phyloP scores from a whole-genome alignment of 2,329 filamentous ascomycete species.

The Cladosporium velox region DNA sequence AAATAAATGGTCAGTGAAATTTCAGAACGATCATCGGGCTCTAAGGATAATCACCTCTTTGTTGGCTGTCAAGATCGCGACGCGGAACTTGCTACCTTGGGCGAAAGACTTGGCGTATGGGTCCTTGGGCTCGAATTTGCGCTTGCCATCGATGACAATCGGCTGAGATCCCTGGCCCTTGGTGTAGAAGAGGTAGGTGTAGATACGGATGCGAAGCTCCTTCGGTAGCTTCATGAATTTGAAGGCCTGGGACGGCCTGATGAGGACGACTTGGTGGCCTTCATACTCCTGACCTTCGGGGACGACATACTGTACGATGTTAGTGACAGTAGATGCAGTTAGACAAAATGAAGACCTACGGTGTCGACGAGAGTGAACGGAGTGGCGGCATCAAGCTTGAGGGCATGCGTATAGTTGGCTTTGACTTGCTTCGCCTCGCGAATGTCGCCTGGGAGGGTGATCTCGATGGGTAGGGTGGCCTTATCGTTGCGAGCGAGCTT shows the following conservation, averaged over 20 bases:
- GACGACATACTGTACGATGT: constrained; percentile 29
- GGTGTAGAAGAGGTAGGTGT: constrained; percentile 35
- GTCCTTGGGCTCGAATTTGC: constrained; percentile 29
- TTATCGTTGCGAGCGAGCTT: constrained; percentile 23
- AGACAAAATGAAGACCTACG: constrained; percentile 26
- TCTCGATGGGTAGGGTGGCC: constrained; percentile 29
- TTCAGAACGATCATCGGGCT: neutral
- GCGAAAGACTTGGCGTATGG: constrained; percentile 37
- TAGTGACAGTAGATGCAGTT: constrained; percentile 1
- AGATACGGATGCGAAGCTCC: constrained; percentile 35
- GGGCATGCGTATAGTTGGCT: constrained; percentile 29
- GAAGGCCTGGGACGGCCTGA: constrained; percentile 40
- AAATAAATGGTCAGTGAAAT: neutral
- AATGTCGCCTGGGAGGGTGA: constrained; percentile 29
- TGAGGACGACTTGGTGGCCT: constrained; percentile 39
- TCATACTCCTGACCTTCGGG: constrained; percentile 34
- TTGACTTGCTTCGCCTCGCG: constrained; percentile 24
- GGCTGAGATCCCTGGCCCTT: constrained; percentile 28
- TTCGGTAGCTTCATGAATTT: constrained; percentile 35
- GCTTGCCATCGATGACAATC: constrained; percentile 37
- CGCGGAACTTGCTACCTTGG: constrained; percentile 35
- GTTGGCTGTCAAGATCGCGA: constrained; percentile 37
- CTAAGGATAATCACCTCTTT: constrained; percentile 32
- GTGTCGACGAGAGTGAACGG: constrained; percentile 38
- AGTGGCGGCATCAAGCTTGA: constrained; percentile 36